A percentile compares a stretch with the other conserved stretches of the same genome.
These are phyloP conservation scores for Tetradesmus obliquus DNA, from an alignment of 139 green algal species.

Conservation along the genomic window DNA sequence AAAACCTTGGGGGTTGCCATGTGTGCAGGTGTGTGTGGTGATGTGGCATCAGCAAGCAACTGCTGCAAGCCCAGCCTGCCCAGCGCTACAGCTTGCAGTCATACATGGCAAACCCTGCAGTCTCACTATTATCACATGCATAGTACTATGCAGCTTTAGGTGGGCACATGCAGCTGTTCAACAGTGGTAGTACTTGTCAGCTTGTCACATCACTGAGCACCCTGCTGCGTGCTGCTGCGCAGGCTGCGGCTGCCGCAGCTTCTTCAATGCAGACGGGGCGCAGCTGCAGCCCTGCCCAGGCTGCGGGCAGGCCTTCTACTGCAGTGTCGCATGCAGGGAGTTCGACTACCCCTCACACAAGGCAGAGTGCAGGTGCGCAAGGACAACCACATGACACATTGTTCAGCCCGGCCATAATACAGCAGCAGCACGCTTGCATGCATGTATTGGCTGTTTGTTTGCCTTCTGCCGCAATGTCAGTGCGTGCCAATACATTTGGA, in stretches of 20 bases:
- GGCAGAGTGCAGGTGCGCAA: constrained; percentile 1
- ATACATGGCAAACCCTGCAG: not conserved
- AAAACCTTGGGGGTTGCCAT: not conserved
- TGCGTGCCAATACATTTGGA: not conserved
- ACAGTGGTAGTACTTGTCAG: not conserved
- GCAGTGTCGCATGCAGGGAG: not conserved
- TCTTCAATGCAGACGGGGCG: not conserved
- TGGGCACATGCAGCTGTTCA: not conserved
- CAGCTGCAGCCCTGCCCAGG: not conserved
- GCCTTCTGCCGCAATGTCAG: not conserved
- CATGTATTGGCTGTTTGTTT: not conserved
- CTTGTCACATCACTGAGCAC: not conserved
- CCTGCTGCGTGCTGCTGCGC: not conserved
- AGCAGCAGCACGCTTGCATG: not conserved
- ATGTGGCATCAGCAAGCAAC: not conserved
- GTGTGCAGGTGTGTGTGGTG: not conserved
- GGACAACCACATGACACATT: not conserved
- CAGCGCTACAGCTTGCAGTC: not conserved
- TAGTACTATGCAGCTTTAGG: not conserved
- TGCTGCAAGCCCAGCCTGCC: not conserved
- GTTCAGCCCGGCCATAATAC: not conserved
- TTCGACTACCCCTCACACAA: constrained; percentile 22
- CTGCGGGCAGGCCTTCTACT: constrained; percentile 18
- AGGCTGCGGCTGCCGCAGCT: constrained; percentile 22
- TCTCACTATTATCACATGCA: not conserved